These are phyloP conservation scores for Conticribra weissflogii DNA, from an alignment of 108 stramenopile species.

Conservation along the genomic window DNA sequence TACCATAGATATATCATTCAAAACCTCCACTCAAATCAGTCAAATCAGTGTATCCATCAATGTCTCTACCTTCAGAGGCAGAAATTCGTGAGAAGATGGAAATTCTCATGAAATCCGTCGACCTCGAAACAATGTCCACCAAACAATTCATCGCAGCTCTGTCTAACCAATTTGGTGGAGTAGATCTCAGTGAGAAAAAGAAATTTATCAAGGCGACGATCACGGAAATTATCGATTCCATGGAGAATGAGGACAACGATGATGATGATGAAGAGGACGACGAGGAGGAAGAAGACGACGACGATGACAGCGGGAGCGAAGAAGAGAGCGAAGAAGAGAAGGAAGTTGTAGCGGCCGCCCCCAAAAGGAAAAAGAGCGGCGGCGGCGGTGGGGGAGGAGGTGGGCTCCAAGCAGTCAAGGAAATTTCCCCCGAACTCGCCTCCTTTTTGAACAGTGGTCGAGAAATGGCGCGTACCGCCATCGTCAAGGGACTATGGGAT, in stretches of 20 bases:
- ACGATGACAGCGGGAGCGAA: constrained; percentile 21
- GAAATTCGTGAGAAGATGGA: constrained; percentile 51
- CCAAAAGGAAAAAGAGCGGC: constrained; percentile 47
- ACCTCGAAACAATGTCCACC: constrained; percentile 71
- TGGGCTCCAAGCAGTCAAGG: constrained; percentile 69
- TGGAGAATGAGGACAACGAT: constrained; percentile 26
- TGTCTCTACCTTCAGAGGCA: constrained; percentile 43
- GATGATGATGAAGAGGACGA: constrained; percentile 30
- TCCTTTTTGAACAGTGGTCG: constrained; percentile 62
- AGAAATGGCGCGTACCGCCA: constrained; percentile 73
- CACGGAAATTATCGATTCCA: constrained; percentile 66
- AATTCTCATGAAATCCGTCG: constrained; percentile 64
- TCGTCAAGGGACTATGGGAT: constrained; percentile 86
- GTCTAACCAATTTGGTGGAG: constrained; percentile 61
- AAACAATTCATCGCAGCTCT: constrained; percentile 77
- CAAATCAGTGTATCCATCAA: constrained; percentile 7
- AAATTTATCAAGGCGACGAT: constrained; percentile 73
- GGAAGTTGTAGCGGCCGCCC: constrained; percentile 33
- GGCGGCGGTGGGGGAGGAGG: constrained; percentile 47
- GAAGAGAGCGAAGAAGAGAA: constrained; percentile 25
- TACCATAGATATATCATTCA: no score
- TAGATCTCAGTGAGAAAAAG: constrained; percentile 51
- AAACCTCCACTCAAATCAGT: no score
- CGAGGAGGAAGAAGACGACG: constrained; percentile 26
- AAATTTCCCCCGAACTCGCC: constrained; percentile 65